Percentiles rank a stretch among this genome's conserved stretches.
phyloP scores from a whole-genome alignment of 2,329 filamentous ascomycete species.

The Aspergillus sp. region DNA sequence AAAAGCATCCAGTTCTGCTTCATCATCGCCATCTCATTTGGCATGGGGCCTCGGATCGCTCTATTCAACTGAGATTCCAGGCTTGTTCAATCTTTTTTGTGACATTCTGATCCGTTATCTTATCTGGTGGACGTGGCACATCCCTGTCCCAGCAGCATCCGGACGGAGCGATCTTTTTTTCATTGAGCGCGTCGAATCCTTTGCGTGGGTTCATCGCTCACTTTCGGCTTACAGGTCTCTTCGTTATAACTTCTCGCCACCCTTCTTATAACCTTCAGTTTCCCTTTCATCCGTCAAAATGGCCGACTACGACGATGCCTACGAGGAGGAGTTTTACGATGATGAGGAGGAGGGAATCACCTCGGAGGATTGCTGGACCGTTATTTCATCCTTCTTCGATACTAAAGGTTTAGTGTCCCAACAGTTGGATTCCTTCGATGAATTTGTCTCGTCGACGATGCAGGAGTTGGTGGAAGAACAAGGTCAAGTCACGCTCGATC shows the following conservation, averaged over 20 bases:
- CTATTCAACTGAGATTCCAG: constrained; percentile 21
- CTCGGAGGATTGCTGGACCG: constrained; percentile 95
- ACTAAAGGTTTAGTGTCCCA: constrained; percentile 92
- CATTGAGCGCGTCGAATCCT: constrained; percentile 19
- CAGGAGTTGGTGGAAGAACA: constrained; percentile 92
- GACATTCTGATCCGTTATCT: neutral
- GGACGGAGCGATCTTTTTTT: constrained; percentile 10
- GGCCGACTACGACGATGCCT: constrained; percentile 54
- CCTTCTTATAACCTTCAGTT: constrained; percentile 1
- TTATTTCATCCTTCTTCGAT: constrained; percentile 96
- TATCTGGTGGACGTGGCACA: neutral
- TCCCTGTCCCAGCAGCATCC: constrained; percentile 1
- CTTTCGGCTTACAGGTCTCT: neutral
- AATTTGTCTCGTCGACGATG: constrained; percentile 89
- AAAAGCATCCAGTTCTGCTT: constrained; percentile 11
- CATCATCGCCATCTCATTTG: constrained; percentile 16
- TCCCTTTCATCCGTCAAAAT: constrained; percentile 29
- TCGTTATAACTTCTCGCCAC: neutral
- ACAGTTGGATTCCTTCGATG: constrained; percentile 96
- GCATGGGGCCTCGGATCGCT: constrained; percentile 17
- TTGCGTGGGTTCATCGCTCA: constrained; percentile 12
- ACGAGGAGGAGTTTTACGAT: constrained; percentile 61
- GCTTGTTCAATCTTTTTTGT: constrained; percentile 9
- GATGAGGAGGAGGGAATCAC: constrained; percentile 70
- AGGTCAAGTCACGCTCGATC: constrained; percentile 82